Evolutionary conservation across 257 asterid species (phyloP), one percentile per base, ranked within the genome.

Genomic region (Jacaranda copaia): DNA sequence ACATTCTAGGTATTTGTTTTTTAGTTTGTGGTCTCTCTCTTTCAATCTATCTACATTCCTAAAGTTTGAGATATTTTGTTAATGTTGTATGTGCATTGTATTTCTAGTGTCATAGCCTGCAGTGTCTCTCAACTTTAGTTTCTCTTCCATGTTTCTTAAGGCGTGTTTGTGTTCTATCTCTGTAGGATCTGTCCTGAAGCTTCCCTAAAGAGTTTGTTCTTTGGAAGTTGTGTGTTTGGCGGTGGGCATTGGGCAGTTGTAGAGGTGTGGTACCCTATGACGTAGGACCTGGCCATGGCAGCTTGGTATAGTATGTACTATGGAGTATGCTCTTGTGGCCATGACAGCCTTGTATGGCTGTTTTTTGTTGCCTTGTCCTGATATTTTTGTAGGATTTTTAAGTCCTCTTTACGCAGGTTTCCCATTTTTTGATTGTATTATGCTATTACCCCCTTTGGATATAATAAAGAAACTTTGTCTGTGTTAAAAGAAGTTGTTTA

Each of bases 211-310:
- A 9, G 46, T 58, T 45, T 72, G 58, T 45, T 64, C 32, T 32
- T 56, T 77, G 46, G 13, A 12, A 46, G n/a, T 25, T 42, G 52
- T 73, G 68, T 68, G 52, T 59, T 56, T 49, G 42, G 76, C 67
- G 20, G 71, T 75, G 4, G 58, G 16, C 64, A 20, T 18, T 16
- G 83, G 62, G 45, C 64, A 15, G 32, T 72, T 69, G 70, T 12
- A n/a, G 80, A 62, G 69, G 6, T 76, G 25, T 58, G 90, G 86
- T 79, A 40, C 57, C 75, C 79, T 81, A 74, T 46, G 51, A 70
- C 82, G 45, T 43, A 75, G 89, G 84, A 83, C 87, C 35, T 66
- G 92, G 89, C 78, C 80, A 82, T 82, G 72, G 85, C 73, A 80
- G 84, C 88, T 57, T 65, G 42, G 53, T 25, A 25, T 25, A 25